Base-by-base conservation (phyloP, 106 monocot genomes). In the Dendrobium nobile region DNA sequence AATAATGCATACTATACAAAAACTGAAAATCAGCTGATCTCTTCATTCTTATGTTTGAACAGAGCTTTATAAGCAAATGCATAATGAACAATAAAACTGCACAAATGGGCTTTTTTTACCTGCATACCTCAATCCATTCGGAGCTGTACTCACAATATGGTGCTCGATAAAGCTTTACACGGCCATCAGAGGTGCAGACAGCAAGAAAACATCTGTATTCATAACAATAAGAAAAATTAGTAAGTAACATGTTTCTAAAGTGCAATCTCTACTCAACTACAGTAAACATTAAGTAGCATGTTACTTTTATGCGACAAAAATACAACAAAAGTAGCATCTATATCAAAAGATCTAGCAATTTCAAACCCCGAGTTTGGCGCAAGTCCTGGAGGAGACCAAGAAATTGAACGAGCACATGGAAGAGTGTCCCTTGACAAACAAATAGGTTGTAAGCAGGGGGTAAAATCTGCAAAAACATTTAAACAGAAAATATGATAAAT, bases 71-170 rank as follows among this genome's bases (percentile, higher is more conserved):
- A 8, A 61, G 61, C 4, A 19, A 61, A 61, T 6, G 61, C 61
- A 61, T 61, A 61, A 24, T 22, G 22, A 54, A 61, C 20, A n/a
- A 19, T 70, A 22, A 70, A 70, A 37, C 9, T 68, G n/a, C 15
- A 15, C 37, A 70, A 33, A 70, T 22, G 15, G 15, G 37, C 41
- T 77, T 72, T 41, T 28, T 56, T 27, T 55, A 47, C 19, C 16
- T 58, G 27, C 79, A 41, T 89, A 98, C 97, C 91, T 98, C 91
- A 85, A 91, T 75, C 98, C 98, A 98, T 78, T 95, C 98, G 59
- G 81, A 54, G 77, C 72, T 43, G 73, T 88, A 92, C 84, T 98
- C 92, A 78, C 79, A 86, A 85, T 85, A 89, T 74, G 98, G 94
- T 54, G 91, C 41, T 26, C 92, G 87, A 44, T 92, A 98, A 54